Base-by-base conservation (phyloP, 2,329 filamentous ascomycete species). In the Penicillium freii region DNA sequence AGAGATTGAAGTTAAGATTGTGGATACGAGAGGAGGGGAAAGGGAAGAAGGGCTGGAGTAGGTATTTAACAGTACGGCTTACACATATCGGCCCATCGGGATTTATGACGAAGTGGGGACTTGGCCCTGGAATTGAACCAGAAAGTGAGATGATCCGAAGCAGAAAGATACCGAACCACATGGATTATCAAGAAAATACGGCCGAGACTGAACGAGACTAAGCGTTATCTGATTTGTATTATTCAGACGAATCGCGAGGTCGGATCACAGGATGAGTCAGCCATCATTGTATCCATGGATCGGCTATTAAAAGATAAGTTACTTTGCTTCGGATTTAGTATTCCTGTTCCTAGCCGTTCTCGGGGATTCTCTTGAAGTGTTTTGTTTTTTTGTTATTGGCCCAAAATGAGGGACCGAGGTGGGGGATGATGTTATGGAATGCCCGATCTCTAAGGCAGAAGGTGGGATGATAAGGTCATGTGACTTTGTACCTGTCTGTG, bases 131-230 rank as follows among this genome's bases (percentile, higher is more conserved):
- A 33, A 54, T 58, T 57, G 23, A 23, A 53, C 61, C 56, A 29
- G 34, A 33, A 33, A 61, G 67, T 71, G 56, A 70, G 70, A 62
- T 71, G 70, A 73, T 70, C 66, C 66, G 62, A 68, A 66, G 59
- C 56, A 71, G 69, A 71, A 72, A 65, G 69, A 70, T 71, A 71
- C 71, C 71, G 71, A 73, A 73, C 59, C 67, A 49, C 56, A 62
- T 72, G 66, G 70, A 72, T 71, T 68, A 64, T 51, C 57, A 67
- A 69, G 62, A 72, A 70, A 70, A 69, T 69, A 72, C 70, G 69
- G 70, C 65, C 70, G 70, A 71, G 70, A 72, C 66, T 56, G 29
- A 17, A 7, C 31, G 33, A 34, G 33, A 23, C 23, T 23, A 23
- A 23, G 40, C 15, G n/a, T 50, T 50, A 39, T 47, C 46, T 38